Evolutionary conservation across 176 grass and related monocot genomes (phyloP).

Genomic region (Hordeum vulgare): MorexV3_pseudomolecules_assembly NC_058522.1:415477889-415478388

Average conservation of each 20-base stretch:
- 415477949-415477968: neutral
- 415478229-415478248: neutral
- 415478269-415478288: neutral
- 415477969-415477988: neutral
- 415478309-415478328: neutral
- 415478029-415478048: slow-evolving; percentile 81
- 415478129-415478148: slow-evolving; percentile 78
- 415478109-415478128: slow-evolving; percentile 51
- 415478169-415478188: slow-evolving; percentile 32
- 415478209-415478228: neutral
- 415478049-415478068: slow-evolving; percentile 61
- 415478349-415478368: neutral
- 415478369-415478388: neutral
- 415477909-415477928: neutral
- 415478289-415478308: neutral
- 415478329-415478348: neutral
- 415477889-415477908: neutral
- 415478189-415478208: neutral
- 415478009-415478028: slow-evolving; percentile 62
- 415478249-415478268: neutral
- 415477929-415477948: neutral
- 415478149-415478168: slow-evolving; percentile 77
- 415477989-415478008: neutral
- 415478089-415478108: slow-evolving; percentile 96
- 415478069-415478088: slow-evolving; percentile 71